Evolutionary conservation across 1,284 basidiomycete species (phyloP), one percentile per base, ranked within the genome.

Genomic region (Peniophora sp.): DNA sequence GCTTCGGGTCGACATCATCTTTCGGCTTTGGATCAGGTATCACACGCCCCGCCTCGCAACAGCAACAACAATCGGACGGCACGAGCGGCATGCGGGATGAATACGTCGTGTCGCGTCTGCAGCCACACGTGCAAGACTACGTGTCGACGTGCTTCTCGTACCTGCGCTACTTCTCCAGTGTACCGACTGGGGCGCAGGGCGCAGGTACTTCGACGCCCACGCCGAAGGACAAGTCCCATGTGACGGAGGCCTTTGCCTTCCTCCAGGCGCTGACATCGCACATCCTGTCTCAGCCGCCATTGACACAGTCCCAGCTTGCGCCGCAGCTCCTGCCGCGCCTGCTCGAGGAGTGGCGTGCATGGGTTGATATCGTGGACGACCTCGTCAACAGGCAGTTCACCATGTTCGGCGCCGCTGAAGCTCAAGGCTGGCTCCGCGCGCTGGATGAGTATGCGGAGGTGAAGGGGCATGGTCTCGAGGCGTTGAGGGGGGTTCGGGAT

Each of bases 131-230:
- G 49, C 69, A 74, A 48, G 87, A 89, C 48, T 91, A 89, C 56
- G 79, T 84, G 27, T 76, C 87, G 2, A 77, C 83, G 16, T 85
- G 78, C 63, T 75, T 79, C 60, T 83, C 89, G 8, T 91, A 90
- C 61, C 77, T 91, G 46, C 86, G 86, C 1, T 91, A 91, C 64
- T 91, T 91, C 63, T 85, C 87, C 19, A 81, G 77, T 8, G n/a
- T n/a, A 17, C 20, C 23, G 20, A 6, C 38, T n/a, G 19, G n/a
- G 8, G 38, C 19, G 38, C 19, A n/a, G 19, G 38, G 38, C 19
- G 12, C 27, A 32, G 38, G 19, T 41, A 20, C n/a, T 9, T 25
- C 44, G 14, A 14, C 54, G 20, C 34, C 58, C 12, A 53, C 61
- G 20, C 69, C 71, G 23, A 82, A 75, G 58, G 80, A 79, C 56